phyloP scores from a whole-genome alignment of 768 basidiomycete species.

The Cystoderma amianthinum region DNA sequence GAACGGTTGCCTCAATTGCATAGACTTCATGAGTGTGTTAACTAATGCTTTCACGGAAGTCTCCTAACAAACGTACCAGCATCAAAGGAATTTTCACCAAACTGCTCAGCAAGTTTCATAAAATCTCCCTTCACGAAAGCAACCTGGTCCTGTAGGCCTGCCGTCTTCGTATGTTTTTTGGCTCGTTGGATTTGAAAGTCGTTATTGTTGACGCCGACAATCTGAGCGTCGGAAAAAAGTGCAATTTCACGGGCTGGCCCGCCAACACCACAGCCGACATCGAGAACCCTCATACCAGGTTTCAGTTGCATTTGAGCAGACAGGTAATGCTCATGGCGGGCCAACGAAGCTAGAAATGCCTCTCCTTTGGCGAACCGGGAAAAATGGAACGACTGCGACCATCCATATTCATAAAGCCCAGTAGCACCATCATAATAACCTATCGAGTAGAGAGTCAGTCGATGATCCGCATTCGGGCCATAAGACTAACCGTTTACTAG shows the following conservation, averaged over 20 bases:
- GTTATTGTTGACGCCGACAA: slow-evolving; percentile 93
- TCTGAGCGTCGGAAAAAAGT: slow-evolving; percentile 76
- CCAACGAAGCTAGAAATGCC: slow-evolving; percentile 64
- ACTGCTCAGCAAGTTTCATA: slow-evolving; percentile 88
- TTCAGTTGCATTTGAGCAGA: slow-evolving; percentile 77
- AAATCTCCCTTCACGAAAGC: slow-evolving; percentile 91
- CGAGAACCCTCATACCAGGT: slow-evolving; percentile 92
- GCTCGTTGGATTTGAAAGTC: slow-evolving; percentile 92
- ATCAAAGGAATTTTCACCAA: slow-evolving; percentile 91
- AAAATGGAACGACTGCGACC: slow-evolving; percentile 92
- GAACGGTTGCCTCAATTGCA: slow-evolving; percentile 96
- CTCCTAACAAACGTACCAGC: slow-evolving; percentile 53
- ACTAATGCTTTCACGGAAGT: not conserved
- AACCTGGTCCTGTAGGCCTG: slow-evolving; percentile 71
- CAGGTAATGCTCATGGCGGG: slow-evolving; percentile 97
- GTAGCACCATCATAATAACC: slow-evolving; percentile 98
- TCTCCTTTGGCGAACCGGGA: slow-evolving; percentile 96
- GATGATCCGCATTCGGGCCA: no score
- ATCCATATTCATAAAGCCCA: slow-evolving; percentile 91
- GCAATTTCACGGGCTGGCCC: slow-evolving; percentile 96
- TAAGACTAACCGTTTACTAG: no score
- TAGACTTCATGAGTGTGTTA: slow-evolving; percentile 51
- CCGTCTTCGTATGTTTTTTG: slow-evolving; percentile 68
- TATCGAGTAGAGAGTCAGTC: slow-evolving; percentile 23
- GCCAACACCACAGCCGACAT: slow-evolving; percentile 97